These are phyloP conservation scores for Borovskyia barvae DNA, from an alignment of 208 protist genomes.

Conservation along the genomic window DNA sequence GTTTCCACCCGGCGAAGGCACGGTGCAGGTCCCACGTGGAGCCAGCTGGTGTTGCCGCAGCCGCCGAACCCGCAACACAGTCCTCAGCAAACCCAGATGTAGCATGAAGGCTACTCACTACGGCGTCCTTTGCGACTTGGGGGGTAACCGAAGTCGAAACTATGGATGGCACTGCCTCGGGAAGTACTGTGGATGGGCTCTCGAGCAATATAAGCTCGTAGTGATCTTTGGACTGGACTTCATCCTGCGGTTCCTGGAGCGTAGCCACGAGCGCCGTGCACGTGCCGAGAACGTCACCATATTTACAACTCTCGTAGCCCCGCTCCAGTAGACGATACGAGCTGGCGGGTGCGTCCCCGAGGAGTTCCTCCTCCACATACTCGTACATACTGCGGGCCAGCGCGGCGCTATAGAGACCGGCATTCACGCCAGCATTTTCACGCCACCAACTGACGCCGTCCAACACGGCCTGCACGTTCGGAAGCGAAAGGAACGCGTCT, in stretches of 20 bases:
- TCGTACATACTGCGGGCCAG: constrained; percentile 62
- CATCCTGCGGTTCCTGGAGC: constrained; percentile 41
- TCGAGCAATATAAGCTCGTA: constrained; percentile 30
- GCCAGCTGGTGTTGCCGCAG: neutral
- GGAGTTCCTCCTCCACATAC: constrained; percentile 60
- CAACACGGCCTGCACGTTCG: constrained; percentile 51
- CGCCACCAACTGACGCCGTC: constrained; percentile 82
- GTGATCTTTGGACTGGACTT: constrained; percentile 38
- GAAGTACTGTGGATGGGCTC: neutral
- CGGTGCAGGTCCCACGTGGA: constrained; percentile 13
- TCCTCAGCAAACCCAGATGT: neutral
- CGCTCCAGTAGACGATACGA: constrained; percentile 55
- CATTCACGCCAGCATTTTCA: constrained; percentile 51
- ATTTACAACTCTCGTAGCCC: constrained; percentile 48
- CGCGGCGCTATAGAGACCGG: constrained; percentile 66
- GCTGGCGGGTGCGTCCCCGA: constrained; percentile 46
- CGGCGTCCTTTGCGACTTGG: neutral
- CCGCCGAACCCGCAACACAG: neutral
- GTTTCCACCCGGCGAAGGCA: neutral
- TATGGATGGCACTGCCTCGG: neutral
- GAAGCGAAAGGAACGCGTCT: constrained; percentile 63
- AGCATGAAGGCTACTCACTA: neutral
- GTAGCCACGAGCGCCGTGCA: constrained; percentile 65
- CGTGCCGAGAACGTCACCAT: constrained; percentile 57
- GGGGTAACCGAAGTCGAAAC: neutral